Conservation (phyloP, 2,329 filamentous ascomycete genomes). For the Teratosphaeria gauchensis region DNA sequence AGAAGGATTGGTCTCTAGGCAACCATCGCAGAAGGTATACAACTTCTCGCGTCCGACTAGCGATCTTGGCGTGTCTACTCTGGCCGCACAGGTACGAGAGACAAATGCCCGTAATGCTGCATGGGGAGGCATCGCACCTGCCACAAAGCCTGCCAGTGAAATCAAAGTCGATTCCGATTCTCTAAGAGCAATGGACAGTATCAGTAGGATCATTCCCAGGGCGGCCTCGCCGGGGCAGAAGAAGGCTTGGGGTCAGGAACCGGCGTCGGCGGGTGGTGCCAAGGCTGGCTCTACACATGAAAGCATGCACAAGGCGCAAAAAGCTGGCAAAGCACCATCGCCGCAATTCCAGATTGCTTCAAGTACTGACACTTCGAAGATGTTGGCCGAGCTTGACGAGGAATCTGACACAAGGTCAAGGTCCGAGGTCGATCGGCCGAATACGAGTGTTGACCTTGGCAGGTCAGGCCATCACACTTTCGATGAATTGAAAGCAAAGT, state of each 20-base stretch:
- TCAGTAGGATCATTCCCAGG: neutral
- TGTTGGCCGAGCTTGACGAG: neutral
- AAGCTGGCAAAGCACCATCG: neutral
- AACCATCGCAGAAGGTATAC: neutral
- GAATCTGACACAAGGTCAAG: neutral
- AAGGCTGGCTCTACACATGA: too few species aligned
- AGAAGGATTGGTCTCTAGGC: neutral
- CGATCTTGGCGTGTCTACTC: neutral
- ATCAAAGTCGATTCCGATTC: neutral
- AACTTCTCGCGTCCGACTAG: neutral
- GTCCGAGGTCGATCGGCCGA: neutral
- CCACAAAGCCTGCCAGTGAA: neutral
- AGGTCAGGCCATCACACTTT: neutral
- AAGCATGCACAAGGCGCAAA: too few species aligned
- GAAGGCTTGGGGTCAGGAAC: constrained; percentile 4
- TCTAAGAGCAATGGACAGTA: constrained; percentile 1
- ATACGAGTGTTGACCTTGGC: neutral
- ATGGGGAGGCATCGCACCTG: neutral
- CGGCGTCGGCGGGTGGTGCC: neutral
- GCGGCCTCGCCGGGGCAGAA: constrained; percentile 2
- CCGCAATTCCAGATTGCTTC: neutral
- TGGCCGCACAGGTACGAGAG: neutral
- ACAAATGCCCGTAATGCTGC: neutral
- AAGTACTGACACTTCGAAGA: neutral
- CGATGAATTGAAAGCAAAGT: neutral